phyloP scores from a whole-genome alignment of 179 eudicot genomes.

The Silene coronaria region DNA sequence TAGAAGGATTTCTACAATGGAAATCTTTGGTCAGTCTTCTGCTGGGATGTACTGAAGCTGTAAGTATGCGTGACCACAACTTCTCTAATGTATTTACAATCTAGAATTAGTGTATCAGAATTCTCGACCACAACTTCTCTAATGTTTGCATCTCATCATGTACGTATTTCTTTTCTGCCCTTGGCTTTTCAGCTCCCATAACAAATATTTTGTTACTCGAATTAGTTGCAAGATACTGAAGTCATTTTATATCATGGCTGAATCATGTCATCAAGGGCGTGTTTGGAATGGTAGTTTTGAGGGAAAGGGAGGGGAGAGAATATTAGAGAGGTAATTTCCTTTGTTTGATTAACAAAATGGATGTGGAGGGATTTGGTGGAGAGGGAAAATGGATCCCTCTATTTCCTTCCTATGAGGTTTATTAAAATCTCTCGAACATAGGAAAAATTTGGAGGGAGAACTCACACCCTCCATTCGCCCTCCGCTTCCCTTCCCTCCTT shows the following conservation, averaged over 20 bases:
- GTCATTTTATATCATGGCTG: not conserved
- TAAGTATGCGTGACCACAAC: constrained; percentile 38
- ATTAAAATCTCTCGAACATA: too few relatives aligned
- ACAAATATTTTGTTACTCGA: not conserved
- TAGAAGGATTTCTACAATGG: constrained; percentile 92
- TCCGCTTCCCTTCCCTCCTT: too few relatives aligned
- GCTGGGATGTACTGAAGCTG: constrained; percentile 81
- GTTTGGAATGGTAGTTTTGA: too few relatives aligned
- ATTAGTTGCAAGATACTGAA: not conserved
- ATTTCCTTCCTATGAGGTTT: too few relatives aligned
- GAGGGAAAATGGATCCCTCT: too few relatives aligned
- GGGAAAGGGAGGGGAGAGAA: not conserved
- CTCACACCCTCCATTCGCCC: too few relatives aligned
- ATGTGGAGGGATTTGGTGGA: too few relatives aligned
- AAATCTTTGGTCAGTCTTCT: constrained; percentile 76
- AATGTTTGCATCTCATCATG: not conserved
- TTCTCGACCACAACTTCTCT: not conserved
- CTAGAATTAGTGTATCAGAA: constrained; percentile 7
- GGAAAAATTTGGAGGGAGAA: too few relatives aligned
- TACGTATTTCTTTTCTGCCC: not conserved
- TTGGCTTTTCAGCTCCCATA: not conserved
- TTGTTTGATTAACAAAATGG: too few relatives aligned
- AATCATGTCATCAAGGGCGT: not conserved
- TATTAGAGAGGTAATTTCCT: too few relatives aligned
- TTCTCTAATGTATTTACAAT: constrained; percentile 1